Percentiles rank a stretch among this genome's conserved stretches.
Conservation (phyloP, 164 flowering plant genomes). For the Echeveria elegans region DNA sequence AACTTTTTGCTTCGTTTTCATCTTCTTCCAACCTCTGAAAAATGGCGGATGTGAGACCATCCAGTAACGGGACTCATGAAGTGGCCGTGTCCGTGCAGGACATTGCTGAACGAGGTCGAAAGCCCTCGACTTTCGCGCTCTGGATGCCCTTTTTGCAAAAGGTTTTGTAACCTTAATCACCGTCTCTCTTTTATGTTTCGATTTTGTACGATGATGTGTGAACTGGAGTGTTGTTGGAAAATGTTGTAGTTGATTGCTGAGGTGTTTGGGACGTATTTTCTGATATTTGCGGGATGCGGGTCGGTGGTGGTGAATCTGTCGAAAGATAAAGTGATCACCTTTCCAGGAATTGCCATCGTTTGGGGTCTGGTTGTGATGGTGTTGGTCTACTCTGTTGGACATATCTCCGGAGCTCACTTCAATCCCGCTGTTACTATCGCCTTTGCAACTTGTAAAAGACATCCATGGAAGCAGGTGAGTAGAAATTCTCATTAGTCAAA, state of each 20-base stretch:
- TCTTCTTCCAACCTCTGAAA: slow-evolving; percentile 1
- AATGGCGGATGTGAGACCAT: slow-evolving; percentile 7
- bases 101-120: background rate
- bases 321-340: background rate
- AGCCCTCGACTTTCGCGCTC: background rate
- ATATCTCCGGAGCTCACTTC: background rate
- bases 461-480: background rate
- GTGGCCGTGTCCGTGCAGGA: background rate
- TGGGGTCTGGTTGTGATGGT: background rate
- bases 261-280: background rate
- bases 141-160: slow-evolving; percentile 2
- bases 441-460: background rate
- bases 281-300: background rate
- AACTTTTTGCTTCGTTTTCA: background rate
- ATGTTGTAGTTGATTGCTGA: background rate
- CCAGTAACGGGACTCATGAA: background rate
- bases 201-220: background rate
- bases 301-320: background rate
- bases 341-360: background rate
- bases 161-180: background rate
- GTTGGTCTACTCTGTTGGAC: background rate
- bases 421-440: background rate
- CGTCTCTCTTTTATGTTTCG: too few relatives aligned
- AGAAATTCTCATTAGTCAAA: background rate
- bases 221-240: background rate